phyloP scores from a whole-genome alignment of 225 moss, liverwort and hornwort species.

The Neckera pumila region DNA sequence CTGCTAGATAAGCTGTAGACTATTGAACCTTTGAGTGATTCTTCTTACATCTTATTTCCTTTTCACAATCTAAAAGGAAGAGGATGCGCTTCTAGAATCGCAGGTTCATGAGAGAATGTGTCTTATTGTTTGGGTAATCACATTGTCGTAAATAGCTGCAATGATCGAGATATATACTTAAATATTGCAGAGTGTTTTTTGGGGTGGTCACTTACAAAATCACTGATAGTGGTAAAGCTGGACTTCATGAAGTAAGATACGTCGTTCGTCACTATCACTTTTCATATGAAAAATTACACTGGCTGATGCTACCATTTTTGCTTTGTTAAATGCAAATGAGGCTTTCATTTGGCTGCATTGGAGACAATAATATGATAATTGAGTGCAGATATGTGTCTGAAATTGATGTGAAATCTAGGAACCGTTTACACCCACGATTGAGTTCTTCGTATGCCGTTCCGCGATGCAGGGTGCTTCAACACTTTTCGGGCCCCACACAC shows the following conservation, averaged over 20 bases:
- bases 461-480: constrained; percentile 75
- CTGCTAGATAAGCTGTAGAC: not conserved
- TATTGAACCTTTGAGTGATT: not conserved
- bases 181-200: not conserved
- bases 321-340: not conserved
- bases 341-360: not conserved
- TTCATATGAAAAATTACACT: not conserved
- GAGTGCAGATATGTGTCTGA: not conserved
- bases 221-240: not conserved
- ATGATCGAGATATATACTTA: not conserved
- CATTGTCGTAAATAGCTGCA: not conserved
- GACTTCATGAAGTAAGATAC: not conserved
- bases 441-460: not conserved
- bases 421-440: not conserved
- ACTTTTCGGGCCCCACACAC: constrained; percentile 79
- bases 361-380: not conserved
- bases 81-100: not conserved
- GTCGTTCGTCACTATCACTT: not conserved
- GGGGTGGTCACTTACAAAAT: not conserved
- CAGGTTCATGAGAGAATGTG: not conserved
- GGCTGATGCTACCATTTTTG: not conserved
- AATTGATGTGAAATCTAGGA: not conserved
- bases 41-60: not conserved
- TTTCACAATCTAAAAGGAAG: not conserved
- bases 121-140: not conserved